Percentiles rank a stretch among this genome's conserved stretches.
Conservation (phyloP, 2,329 filamentous ascomycete genomes). For the Colletotrichum paranaense region DNA sequence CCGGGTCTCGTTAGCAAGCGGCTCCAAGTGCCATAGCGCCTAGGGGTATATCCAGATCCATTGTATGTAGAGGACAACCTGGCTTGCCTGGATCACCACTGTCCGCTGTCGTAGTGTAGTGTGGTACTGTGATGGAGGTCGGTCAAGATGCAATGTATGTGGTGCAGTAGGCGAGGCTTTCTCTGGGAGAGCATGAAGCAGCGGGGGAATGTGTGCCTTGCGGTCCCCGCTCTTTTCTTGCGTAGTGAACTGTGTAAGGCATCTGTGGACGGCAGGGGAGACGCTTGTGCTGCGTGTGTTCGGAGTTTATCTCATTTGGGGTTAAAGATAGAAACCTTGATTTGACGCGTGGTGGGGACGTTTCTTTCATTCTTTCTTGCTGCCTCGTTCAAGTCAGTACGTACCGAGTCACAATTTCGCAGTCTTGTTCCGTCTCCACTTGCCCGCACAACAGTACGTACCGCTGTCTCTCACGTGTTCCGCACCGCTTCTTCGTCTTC, state of each 20-base stretch:
- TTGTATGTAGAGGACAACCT: too few relatives aligned
- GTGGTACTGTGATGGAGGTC: too few relatives aligned
- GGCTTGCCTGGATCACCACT: too few relatives aligned
- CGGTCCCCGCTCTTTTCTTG: background rate
- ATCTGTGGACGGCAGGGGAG: too few relatives aligned
- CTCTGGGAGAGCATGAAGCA: background rate
- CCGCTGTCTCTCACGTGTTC: background rate
- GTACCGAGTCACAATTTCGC: too few relatives aligned
- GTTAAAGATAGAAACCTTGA: slow-evolving; percentile 35
- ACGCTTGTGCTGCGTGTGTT: slow-evolving; percentile 32
- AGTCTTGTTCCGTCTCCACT: background rate
- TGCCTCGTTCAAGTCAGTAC: too few relatives aligned
- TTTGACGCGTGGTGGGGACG: slow-evolving; percentile 25
- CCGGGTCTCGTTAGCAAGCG: background rate
- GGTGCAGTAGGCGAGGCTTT: slow-evolving; percentile 20
- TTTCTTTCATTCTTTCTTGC: slow-evolving; percentile 4
- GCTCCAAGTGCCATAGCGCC: background rate
- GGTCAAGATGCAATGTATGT: background rate
- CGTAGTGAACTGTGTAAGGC: background rate
- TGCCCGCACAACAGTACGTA: background rate
- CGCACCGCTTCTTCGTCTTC: background rate
- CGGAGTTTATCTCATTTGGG: slow-evolving; percentile 35
- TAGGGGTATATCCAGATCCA: background rate
- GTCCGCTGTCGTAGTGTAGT: too few relatives aligned
- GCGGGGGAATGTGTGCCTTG: slow-evolving; percentile 7